Conservation (phyloP, 257 asterid genomes). For the Fraxinus cuspidata region DNA sequence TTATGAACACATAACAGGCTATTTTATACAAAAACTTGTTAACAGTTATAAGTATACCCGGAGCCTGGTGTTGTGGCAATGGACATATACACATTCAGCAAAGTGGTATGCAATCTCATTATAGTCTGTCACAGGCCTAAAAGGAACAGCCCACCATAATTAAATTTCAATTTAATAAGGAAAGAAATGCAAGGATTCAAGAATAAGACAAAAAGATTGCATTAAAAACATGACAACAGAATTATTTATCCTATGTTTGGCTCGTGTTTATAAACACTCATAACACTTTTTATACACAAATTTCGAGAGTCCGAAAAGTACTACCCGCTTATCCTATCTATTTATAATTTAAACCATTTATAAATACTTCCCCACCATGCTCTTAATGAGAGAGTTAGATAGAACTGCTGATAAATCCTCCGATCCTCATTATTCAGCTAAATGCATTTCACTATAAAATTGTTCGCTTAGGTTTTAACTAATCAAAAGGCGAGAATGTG, state of each 20-base stretch:
- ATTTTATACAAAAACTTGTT: neutral
- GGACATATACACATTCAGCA: constrained; percentile 80
- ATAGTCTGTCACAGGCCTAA: constrained; percentile 78
- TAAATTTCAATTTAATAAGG: neutral
- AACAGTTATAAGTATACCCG: constrained; percentile 48
- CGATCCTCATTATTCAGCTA: neutral
- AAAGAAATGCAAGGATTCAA: constrained; percentile 14
- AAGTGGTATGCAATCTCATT: constrained; percentile 85
- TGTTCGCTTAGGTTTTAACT: neutral
- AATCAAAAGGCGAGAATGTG: neutral
- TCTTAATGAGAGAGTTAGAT: neutral
- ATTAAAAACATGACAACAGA: neutral
- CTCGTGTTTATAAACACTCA: too few species aligned
- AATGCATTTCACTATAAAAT: neutral
- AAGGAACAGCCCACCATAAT: constrained; percentile 22
- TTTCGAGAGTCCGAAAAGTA: too few species aligned
- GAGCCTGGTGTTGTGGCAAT: constrained; percentile 67
- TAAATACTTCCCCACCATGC: too few species aligned
- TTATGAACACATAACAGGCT: constrained; percentile 16
- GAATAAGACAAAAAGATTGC: constrained; percentile 10
- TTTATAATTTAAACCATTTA: too few species aligned
- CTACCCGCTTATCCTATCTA: too few species aligned
- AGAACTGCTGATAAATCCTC: neutral
- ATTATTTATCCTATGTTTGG: neutral
- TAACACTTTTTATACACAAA: too few species aligned